phyloP scores from a whole-genome alignment of 768 basidiomycete genomes.

The Dacryopinax primogenitus region DNA sequence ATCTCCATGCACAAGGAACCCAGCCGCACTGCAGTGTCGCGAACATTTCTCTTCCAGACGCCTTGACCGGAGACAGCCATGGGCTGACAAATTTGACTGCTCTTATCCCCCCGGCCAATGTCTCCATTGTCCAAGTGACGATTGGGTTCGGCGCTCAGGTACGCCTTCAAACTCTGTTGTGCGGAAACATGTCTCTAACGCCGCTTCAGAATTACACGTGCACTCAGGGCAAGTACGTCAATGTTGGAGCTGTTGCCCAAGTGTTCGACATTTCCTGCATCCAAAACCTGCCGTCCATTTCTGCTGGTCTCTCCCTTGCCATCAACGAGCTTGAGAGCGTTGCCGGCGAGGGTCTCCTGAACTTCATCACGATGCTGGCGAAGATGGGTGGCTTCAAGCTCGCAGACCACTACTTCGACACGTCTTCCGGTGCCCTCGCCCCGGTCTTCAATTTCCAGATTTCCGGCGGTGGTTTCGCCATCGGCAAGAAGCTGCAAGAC shows the following conservation, averaged over 20 bases:
- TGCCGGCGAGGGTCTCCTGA: not conserved
- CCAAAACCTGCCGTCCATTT: slow-evolving; percentile 19
- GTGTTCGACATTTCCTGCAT: slow-evolving; percentile 46
- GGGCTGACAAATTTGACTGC: not conserved
- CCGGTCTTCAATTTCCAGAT: slow-evolving; percentile 5
- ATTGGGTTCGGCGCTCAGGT: not conserved
- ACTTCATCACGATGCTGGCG: not conserved
- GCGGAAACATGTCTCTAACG: not conserved
- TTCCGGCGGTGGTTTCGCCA: not conserved
- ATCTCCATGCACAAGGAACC: not conserved
- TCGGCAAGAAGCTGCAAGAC: slow-evolving; percentile 2
- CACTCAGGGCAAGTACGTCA: not conserved
- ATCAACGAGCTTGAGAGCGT: slow-evolving; percentile 11
- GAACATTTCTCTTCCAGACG: not conserved
- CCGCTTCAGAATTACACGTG: not conserved
- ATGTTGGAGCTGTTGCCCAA: slow-evolving; percentile 33
- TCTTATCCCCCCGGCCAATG: not conserved
- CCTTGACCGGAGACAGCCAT: not conserved
- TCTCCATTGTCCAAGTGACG: not conserved
- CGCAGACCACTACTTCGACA: slow-evolving; percentile 8
- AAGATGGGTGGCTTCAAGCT: slow-evolving; percentile 7
- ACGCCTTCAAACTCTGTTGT: not conserved
- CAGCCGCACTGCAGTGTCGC: not conserved
- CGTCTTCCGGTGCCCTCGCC: not conserved
- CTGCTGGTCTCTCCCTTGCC: slow-evolving; percentile 10